Evolutionary conservation across 1,139 yeast genomes (phyloP).

Genomic region (Kodamaea arcana): DNA sequence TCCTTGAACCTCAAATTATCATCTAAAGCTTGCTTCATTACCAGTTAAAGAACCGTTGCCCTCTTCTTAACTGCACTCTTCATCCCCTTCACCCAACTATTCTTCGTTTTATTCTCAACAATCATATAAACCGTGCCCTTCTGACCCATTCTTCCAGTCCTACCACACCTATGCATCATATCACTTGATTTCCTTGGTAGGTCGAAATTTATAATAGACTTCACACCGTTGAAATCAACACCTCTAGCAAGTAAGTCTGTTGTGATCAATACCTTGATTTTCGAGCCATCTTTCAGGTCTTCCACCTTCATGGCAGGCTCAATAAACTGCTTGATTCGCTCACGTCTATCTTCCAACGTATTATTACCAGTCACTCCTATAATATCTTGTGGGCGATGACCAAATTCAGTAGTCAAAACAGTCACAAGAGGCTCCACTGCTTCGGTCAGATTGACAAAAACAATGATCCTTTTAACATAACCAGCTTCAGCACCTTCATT

Average conservation of each 20-base stretch:
- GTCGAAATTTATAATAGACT: conserved; percentile 81
- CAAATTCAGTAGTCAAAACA: conserved; percentile 48
- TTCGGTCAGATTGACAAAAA: conserved; percentile 76
- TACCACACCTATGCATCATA: conserved; percentile 84
- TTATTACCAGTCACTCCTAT: conserved; percentile 66
- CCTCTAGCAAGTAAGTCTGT: conserved; percentile 92
- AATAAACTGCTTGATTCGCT: conserved; percentile 57
- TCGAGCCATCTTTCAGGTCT: conserved; percentile 23
- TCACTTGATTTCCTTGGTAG: conserved; percentile 83
- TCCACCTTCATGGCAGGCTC: conserved; percentile 48
- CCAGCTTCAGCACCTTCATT: conserved; percentile 82
- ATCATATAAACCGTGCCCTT: conserved; percentile 83
- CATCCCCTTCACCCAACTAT: conserved; percentile 81
- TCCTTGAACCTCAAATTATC: no score
- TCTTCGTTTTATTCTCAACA: conserved; percentile 57
- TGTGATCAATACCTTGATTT: conserved; percentile 67
- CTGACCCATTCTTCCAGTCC: conserved; percentile 92
- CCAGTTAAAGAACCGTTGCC: conserved; percentile 15
- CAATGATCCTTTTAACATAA: conserved; percentile 71
- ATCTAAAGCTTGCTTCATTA: no score
- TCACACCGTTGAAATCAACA: conserved; percentile 74
- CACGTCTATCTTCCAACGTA: conserved; percentile 52
- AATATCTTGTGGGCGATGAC: conserved; percentile 46
- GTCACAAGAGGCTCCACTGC: conserved; percentile 58
- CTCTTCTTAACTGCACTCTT: conserved; percentile 66